Base-by-base conservation (phyloP, 352 stramenopile genomes). In the Plasmopara viticola region DNA sequence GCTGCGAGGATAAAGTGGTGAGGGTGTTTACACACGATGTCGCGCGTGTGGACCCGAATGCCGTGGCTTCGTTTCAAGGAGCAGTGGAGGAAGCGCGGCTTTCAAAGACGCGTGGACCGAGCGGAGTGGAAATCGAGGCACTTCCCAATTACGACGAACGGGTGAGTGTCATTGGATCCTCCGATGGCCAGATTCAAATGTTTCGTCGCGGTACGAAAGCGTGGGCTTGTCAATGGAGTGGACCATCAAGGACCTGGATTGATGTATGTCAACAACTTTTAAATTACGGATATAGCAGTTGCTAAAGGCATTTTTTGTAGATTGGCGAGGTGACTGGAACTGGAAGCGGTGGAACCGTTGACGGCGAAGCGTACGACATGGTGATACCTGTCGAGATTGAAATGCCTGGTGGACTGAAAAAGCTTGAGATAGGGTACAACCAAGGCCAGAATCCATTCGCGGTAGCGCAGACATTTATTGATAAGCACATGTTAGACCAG, bases 311-410 rank as follows among this genome's bases (percentile, higher is more conserved):
- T 25, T 25, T 17, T 50, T 17, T 53, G 40, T 41, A 90, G 74
- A 90, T 92, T 68, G 79, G 79, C 9, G 74, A 90, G 35, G 84
- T 97, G 6, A 95, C 87, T 49, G 88, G 88, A 14, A 88, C 86
- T 18, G 83, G 84, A 5, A 81, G 90, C 7, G 84, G 78, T 5
- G 87, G 85, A 25, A 78, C 86, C 12, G 77, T 98, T 10, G 88
- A 98, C 60, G 95, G 95, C 6, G 78, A 94, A 34, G 70, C 78
- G 9, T 99, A 95, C 60, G 94, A 98, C 58, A 94, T 98, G 74
- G 90, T 98, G 15, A 95, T 98, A 25, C 95, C 95, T 0, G 96
- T 99, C 49, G 95, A 99, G 66, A 93, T 98, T 42, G 95, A 99
- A 60, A 70, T 94, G 18, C 79, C 91, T 3, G 88, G 95, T 15